Evolutionary conservation across 306 rosid genomes (phyloP).

Genomic region (Canavalia gladiata): DNA sequence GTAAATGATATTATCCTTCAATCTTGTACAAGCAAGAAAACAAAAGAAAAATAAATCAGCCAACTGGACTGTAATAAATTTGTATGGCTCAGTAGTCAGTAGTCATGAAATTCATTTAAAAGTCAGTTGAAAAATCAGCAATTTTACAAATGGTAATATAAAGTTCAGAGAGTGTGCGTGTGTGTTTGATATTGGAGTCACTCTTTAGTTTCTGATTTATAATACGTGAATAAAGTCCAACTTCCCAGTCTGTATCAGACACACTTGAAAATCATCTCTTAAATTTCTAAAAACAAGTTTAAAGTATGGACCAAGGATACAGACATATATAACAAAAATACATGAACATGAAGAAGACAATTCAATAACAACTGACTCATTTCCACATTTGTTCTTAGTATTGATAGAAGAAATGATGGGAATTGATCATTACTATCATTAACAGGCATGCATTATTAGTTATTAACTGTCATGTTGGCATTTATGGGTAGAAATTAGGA

Average conservation of each 20-base stretch:
- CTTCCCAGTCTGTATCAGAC: neutral
- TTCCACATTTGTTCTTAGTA: neutral
- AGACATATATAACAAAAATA: conserved; percentile 15
- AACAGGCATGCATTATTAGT: no score
- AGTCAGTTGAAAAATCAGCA: conserved; percentile 35
- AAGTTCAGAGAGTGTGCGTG: neutral
- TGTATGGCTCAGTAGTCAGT: conserved; percentile 9
- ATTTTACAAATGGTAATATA: conserved; percentile 1
- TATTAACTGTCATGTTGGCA: no score
- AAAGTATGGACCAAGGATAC: conserved; percentile 6
- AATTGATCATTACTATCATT: no score
- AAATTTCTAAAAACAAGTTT: conserved; percentile 14
- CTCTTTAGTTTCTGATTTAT: conserved; percentile 22
- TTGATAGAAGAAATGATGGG: neutral
- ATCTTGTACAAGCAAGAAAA: neutral
- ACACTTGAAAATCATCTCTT: conserved; percentile 31
- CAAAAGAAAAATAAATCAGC: conserved; percentile 23
- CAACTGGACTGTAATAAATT: conserved; percentile 18
- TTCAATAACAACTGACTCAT: conserved; percentile 16
- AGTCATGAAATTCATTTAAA: conserved; percentile 22
- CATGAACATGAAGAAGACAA: conserved; percentile 32
- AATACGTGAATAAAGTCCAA: neutral
- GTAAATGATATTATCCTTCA: conserved; percentile 32
- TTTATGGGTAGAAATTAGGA: no score
- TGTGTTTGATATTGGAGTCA: neutral